Evolutionary conservation across 83 land plant species (phyloP), one percentile per base, ranked within the genome.

Genomic region (Picea abies): DNA sequence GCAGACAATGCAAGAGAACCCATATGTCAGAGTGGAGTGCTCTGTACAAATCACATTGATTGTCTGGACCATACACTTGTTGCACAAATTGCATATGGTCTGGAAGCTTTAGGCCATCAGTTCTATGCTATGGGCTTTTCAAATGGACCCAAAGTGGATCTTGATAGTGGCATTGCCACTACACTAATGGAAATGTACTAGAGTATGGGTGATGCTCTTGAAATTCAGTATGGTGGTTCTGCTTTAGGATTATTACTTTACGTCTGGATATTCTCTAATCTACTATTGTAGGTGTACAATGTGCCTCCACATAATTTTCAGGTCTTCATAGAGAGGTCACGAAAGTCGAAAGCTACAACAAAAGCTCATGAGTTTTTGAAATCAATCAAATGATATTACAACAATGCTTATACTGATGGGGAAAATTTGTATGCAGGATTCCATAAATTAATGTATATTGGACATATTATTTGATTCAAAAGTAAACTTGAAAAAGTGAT

Each of bases 291-390:
- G 76, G 6, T 47, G 9, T 44, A 44, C 9, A 19, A 14, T 39
- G 19, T 41, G 76, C 52, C 4, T 56, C 32, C 83, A 44, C 32
- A n/a, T 17, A 63, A 32, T 32, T 32, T 32, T 32, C 2, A 32
- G 35, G 35, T 32, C 35, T 32, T 32, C 35, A 32, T 1, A 17
- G 99, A 97, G 87, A 97, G 98, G 90, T 96, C 95, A 81, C 98
- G 98, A 25, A 97, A 91, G 82, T 97, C 98, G 99, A 97, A 96
- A 84, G 99, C 99, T 60, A 94, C 99, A 0, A 94, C 99, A 37
- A 98, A 97, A 62, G 94, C 98, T 68, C 90, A 92, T 76, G 98
- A 97, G 83, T 91, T 97, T 89, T 64, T 95, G 78, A 97, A 97
- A 82, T 95, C 99, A 10, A 96, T 97, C 82, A 92, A 90, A 82